Evolutionary conservation across 208 protist species (phyloP).

Genomic region (Trichomonas vaginalis): DNA sequence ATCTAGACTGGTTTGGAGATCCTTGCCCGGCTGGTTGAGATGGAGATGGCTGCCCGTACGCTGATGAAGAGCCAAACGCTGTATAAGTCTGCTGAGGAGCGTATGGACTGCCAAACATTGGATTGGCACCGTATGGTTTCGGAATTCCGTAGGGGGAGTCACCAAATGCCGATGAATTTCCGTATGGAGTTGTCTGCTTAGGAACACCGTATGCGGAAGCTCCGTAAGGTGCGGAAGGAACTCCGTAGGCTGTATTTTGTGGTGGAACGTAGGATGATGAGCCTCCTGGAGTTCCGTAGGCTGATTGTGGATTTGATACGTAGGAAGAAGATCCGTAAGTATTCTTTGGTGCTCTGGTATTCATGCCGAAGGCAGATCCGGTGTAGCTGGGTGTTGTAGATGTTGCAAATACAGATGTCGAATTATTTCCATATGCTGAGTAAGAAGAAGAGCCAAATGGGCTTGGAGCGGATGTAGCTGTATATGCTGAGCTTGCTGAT

Average conservation of each 20-base stretch:
- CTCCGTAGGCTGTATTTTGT: background rate
- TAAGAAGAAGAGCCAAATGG: background rate
- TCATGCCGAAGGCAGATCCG: background rate
- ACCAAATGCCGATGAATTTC: too few relatives aligned
- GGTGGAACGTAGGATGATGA: background rate
- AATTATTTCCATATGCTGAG: background rate
- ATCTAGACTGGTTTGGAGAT: too few relatives aligned
- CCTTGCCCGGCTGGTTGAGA: too few relatives aligned
- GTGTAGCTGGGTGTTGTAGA: background rate
- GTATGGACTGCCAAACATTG: too few relatives aligned
- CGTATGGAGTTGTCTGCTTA: too few relatives aligned
- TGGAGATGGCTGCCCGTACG: background rate
- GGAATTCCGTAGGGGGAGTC: background rate
- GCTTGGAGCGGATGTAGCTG: background rate
- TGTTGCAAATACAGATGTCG: too few relatives aligned
- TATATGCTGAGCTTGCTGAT: background rate
- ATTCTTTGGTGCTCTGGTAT: background rate
- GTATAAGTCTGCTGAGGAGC: background rate
- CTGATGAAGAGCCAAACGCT: background rate
- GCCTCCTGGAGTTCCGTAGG: background rate
- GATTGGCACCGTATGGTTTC: background rate
- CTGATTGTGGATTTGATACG: background rate
- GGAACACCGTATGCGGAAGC: background rate
- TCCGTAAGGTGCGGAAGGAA: background rate
- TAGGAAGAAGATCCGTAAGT: background rate